Base-by-base conservation (phyloP, 108 stramenopile genomes). In the Cyclostephanos invisitatus region DNA sequence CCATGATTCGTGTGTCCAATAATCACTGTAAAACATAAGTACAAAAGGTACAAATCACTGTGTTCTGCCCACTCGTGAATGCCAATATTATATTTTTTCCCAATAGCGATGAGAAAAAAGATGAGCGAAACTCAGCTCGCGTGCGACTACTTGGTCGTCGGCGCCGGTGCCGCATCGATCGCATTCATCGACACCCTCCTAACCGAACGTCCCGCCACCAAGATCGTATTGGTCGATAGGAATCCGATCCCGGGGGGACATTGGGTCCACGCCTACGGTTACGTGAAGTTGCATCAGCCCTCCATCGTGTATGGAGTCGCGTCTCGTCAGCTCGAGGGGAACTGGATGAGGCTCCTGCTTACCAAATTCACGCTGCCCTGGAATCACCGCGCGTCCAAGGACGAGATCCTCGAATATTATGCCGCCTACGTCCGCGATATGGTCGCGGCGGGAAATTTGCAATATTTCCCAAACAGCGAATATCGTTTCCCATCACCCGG, bases 111-210 rank as follows among this genome's bases (percentile, higher is more conserved):
- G n/a, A n/a, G n/a, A n/a, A 36, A 36, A 40, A 1, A 40, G 9
- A 40, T 40, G 40, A 40, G 40, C 11, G 47, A 25, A 57, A 68
- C 21, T 47, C 60, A 51, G 29, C 72, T 73, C 15, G 27, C 18
- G 20, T 74, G 73, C 22, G 79, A 80, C 50, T 80, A 80, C n/a
- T 44, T 80, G 11, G 67, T 80, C 46, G 53, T 80, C 53, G 79
- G 79, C 4, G 79, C 79, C 37, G 79, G 79, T 7, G 73, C 73
- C 2, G 70, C 79, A 2, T 67, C 62, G 21, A 38, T 80, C 22
- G 67, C 79, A 2, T 80, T 80, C 47, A 35, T 71, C 17, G 79
- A 80, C 40, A 80, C 79, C 14, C 9, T 80, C 3, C 58, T 80
- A n/a, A 24, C 64, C 14, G 51, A 72, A 40, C 56, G 29, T 21